Conservation (phyloP, 108 stramenopile species). For the Pseudonitzschia delicatissima region DNA sequence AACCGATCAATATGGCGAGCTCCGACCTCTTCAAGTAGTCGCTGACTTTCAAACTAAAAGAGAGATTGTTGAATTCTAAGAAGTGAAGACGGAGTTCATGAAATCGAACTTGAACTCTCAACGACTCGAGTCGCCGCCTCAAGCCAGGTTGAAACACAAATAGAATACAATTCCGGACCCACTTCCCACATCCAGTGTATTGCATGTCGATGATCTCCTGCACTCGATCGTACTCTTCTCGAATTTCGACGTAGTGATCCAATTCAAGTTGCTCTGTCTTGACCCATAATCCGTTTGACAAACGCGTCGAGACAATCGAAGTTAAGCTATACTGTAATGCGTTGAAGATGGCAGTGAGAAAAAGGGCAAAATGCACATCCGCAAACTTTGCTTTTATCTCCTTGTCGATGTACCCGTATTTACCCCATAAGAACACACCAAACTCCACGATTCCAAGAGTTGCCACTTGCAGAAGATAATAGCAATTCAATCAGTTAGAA, state of each 20-base stretch:
- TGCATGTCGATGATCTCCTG: not conserved
- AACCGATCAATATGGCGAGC: slow-evolving; percentile 49
- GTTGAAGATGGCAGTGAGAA: slow-evolving; percentile 85
- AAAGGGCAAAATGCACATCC: slow-evolving; percentile 87
- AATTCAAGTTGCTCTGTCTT: slow-evolving; percentile 80
- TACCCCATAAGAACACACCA: slow-evolving; percentile 57
- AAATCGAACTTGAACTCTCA: slow-evolving; percentile 78
- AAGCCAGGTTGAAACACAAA: slow-evolving; percentile 28
- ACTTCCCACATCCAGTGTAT: not conserved
- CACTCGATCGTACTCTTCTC: slow-evolving; percentile 81
- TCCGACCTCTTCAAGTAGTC: slow-evolving; percentile 75
- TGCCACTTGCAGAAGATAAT: slow-evolving; percentile 37
- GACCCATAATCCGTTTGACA: slow-evolving; percentile 67
- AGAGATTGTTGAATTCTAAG: slow-evolving; percentile 68
- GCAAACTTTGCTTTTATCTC: slow-evolving; percentile 69
- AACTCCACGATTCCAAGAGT: slow-evolving; percentile 78
- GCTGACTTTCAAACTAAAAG: slow-evolving; percentile 69
- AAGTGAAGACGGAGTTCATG: slow-evolving; percentile 85
- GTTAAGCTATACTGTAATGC: slow-evolving; percentile 68
- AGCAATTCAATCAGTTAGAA: no score
- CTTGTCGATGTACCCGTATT: slow-evolving; percentile 53
- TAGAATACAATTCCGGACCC: slow-evolving; percentile 1
- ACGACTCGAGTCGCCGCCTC: slow-evolving; percentile 35
- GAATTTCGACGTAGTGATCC: slow-evolving; percentile 85
- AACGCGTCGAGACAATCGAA: slow-evolving; percentile 46